Evolutionary conservation across 1,284 basidiomycete species (phyloP).

Genomic region (Ganoderma multipileum): DNA sequence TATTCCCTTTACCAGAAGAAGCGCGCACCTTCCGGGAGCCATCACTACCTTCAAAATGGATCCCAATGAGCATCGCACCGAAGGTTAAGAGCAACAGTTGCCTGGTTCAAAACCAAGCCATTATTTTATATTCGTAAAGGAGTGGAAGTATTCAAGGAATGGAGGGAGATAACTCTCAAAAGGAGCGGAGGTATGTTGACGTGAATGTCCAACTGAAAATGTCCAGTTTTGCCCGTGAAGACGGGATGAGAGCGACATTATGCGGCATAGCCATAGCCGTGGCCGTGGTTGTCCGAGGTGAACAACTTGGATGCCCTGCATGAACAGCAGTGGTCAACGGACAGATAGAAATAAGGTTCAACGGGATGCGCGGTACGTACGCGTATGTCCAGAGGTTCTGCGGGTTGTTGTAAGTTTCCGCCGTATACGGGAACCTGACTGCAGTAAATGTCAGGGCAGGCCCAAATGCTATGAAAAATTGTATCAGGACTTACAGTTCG

Average conservation of each 20-base stretch:
- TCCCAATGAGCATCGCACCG: background rate
- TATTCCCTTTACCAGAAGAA: too few relatives aligned
- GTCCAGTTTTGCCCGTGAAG: background rate
- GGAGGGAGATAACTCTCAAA: background rate
- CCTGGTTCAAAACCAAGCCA: background rate
- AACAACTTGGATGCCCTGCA: constrained; percentile 1
- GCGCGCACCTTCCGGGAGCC: background rate
- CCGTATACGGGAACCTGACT: constrained; percentile 68
- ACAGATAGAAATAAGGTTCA: background rate
- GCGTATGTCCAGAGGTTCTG: constrained; percentile 66
- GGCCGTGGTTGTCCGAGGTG: background rate
- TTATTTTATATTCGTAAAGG: background rate
- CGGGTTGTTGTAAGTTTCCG: constrained; percentile 68
- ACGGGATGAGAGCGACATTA: background rate
- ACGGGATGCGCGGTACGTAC: constrained; percentile 37
- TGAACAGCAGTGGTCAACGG: background rate
- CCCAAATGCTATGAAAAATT: background rate
- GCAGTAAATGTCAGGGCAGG: constrained; percentile 1
- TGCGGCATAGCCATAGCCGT: background rate
- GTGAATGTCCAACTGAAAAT: background rate
- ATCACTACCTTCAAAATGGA: too few relatives aligned
- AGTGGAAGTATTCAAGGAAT: background rate
- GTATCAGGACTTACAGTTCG: constrained; percentile 38
- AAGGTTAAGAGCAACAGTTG: background rate
- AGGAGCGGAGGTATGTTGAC: background rate